Conservation (phyloP, 169 alveolate species). For the Cyclospora cayetanensis region DNA sequence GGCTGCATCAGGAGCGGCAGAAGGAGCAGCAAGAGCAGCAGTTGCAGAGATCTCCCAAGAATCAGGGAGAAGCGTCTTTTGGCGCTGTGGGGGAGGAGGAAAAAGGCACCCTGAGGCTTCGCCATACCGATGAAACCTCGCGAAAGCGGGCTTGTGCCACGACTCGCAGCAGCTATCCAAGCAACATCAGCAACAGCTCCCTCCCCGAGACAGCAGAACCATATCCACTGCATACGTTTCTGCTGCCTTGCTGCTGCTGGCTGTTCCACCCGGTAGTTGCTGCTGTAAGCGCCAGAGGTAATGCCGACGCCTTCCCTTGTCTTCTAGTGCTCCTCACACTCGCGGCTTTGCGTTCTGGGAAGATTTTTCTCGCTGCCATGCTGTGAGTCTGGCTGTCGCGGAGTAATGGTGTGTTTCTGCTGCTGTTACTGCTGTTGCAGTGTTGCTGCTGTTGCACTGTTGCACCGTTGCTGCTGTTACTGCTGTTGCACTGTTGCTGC, state of each 20-base stretch:
- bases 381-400: neutral
- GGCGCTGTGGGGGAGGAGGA: no score
- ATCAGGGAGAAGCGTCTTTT: no score
- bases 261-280: slow-evolving; percentile 93
- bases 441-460: neutral
- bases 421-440: neutral
- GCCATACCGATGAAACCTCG: no score
- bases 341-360: slow-evolving; percentile 13
- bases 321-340: slow-evolving; percentile 32
- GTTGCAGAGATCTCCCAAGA: neutral
- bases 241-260: slow-evolving; percentile 85
- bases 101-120: no score
- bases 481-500: neutral
- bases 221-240: slow-evolving; percentile 70
- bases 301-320: slow-evolving; percentile 75
- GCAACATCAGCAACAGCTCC: neutral
- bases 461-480: neutral
- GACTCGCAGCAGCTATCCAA: slow-evolving; percentile 53
- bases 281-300: slow-evolving; percentile 96
- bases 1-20: slow-evolving; percentile 10
- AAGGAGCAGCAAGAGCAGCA: neutral
- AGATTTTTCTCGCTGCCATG: slow-evolving; percentile 7
- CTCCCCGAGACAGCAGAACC: slow-evolving; percentile 28
- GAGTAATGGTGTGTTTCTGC: neutral
- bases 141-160: neutral